phyloP scores from a whole-genome alignment of 1,139 yeast species.

The Tardiomyces digboiensis region DNA sequence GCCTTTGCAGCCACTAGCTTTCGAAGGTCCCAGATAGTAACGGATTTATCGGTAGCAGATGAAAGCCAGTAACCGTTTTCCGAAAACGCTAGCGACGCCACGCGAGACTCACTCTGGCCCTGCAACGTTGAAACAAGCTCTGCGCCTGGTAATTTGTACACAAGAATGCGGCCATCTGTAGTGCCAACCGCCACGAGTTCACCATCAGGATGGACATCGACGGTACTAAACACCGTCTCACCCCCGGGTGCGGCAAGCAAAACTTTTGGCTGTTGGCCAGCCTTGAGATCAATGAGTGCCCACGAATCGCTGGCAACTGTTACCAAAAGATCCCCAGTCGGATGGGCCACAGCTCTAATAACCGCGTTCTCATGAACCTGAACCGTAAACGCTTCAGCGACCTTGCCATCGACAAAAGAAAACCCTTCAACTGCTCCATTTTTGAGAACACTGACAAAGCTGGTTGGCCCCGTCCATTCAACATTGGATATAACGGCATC shows the following conservation, averaged over 20 bases:
- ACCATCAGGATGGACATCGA: constrained; percentile 56
- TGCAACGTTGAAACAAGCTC: constrained; percentile 25
- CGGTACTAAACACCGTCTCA: constrained; percentile 16
- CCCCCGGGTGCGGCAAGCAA: constrained; percentile 7
- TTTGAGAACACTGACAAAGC: constrained; percentile 13
- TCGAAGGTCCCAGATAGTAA: constrained; percentile 17
- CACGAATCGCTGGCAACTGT: constrained; percentile 26
- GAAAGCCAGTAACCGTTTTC: constrained; percentile 64
- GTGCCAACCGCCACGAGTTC: constrained; percentile 44
- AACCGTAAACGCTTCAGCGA: background rate
- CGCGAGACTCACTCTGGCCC: constrained; percentile 16
- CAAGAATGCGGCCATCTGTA: constrained; percentile 29
- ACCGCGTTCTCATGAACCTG: constrained; percentile 7
- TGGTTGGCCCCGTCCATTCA: constrained; percentile 14
- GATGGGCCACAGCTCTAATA: constrained; percentile 29
- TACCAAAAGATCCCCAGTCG: constrained; percentile 24
- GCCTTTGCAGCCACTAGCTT: constrained; percentile 13
- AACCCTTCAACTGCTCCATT: constrained; percentile 15
- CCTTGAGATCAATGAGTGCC: constrained; percentile 24
- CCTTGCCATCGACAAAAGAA: background rate
- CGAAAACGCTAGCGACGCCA: constrained; percentile 43
- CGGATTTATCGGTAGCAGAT: constrained; percentile 17
- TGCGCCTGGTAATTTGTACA: constrained; percentile 37
- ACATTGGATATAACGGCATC: constrained; percentile 18
- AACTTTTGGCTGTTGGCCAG: constrained; percentile 1